Base-by-base conservation (phyloP, 2,329 filamentous ascomycete species). In the Alternaria arbusti region DNA sequence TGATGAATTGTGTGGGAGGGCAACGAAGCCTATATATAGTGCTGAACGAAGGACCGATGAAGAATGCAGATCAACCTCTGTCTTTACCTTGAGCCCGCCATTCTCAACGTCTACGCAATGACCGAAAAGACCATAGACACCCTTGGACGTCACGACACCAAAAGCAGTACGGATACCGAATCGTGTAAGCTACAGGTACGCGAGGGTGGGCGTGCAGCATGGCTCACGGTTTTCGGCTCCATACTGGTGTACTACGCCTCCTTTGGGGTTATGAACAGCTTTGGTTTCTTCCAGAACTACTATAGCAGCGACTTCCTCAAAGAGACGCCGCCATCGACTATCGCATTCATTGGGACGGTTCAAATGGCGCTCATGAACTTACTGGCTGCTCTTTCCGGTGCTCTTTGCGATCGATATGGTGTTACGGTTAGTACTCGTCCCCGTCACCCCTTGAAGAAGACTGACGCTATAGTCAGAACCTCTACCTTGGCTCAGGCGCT, bases 331-430 rank as follows among this genome's bases (percentile, higher is more conserved):
- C 61, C 78, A 0, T 76, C 76, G 5, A 79, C 72, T 0, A 80
- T 85, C 28, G 72, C 82, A 0, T 83, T 83, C 76, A 83, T 84
- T 40, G 79, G 80, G 0, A 82, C 82, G 0, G 61, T 83, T 6
- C 75, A 83, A 45, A 74, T 80, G 17, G 81, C 80, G 32, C 74
- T 83, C 54, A 81, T 88, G 79, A 85, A 85, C 70, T 78, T 72
- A n/a, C 70, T 85, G 64, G 87, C 88, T 0, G 86, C 88, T 0
- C 66, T 91, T 6, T 84, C 88, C n/a, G 90, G 90, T 1, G 85
- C 85, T 17, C 51, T 90, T 0, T 91, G 86, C 68, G 90, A 92
- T 70, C 83, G 78, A 32, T 87, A 87, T 59, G 89, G 90, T 0
- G 85, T 89, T 0, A 82, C 84, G 40, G 83, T 80, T 20, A 67